Evolutionary conservation across 192 early-diverging fungal genomes (phyloP), one percentile per base, ranked within the genome.

Genomic region (Pilaira anomala): DNA sequence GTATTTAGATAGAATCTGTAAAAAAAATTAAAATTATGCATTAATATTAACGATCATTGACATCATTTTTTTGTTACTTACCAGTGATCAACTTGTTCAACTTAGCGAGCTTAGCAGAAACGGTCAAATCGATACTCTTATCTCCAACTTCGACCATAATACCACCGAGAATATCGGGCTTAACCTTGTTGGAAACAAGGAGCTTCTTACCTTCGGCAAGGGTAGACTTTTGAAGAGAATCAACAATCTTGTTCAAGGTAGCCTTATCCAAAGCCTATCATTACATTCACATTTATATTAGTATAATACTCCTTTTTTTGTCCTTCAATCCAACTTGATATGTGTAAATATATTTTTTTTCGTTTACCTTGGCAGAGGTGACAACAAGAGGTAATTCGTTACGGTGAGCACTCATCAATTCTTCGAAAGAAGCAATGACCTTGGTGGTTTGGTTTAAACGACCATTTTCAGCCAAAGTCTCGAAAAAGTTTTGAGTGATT

Each of bases 61-160:
- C 44, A 18, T 18, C 33, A 36, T 36, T 36, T 36, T 36, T 36
- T 9, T 36, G 5, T 16, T 13, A 65, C 65, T 62, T 78, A 81
- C 77, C 90, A 62, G 89, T 86, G 63, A 98, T 74, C 61, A 96
- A 79, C 78, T 92, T 87, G 85, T 98, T 93, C 40, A 98, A 85
- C 90, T 97, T 98, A 80, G 88, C 85, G 72, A 98, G 83, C 76
- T 91, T 94, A 81, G 91, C 87, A 29, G 93, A 87, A 58, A 94
- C 93, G 19, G 94, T 95, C 80, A 98, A 88, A 78, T 98, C 96
- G 70, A 98, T 96, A 71, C 94, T 97, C 81, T 93, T 92, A 83
- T 95, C 96, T 69, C 96, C 94, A 77, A 96, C 82, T 78, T 98
- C 96, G 57, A 98, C 89, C 73, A 97, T 81, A 78, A 98, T 86